Base-by-base conservation (phyloP, 2,329 filamentous ascomycete genomes). In the Cladosporium sp. region DNA sequence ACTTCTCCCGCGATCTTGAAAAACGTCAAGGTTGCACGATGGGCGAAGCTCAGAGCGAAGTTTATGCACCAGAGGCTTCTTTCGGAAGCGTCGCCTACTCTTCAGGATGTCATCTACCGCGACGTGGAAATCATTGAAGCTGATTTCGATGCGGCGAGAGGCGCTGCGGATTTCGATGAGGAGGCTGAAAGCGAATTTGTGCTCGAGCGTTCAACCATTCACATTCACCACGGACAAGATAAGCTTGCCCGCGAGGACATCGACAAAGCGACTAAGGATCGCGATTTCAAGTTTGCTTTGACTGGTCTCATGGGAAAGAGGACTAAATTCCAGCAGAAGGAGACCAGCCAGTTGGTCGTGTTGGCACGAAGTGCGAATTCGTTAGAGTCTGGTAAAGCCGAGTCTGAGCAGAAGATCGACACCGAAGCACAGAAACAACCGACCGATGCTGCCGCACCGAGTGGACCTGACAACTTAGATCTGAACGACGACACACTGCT, bases 401-500 rank as follows among this genome's bases (percentile, higher is more conserved):
- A 19, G 9, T 18, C 18, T 5, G 11, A 22, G n/a, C 8, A 36
- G 22, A 20, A 22, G 13, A 30, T 25, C 20, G 29, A 35, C 9
- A 19, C 27, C 27, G 19, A 18, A 13, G 13, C 19, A 18, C 20
- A 32, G 7, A 22, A 20, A 29, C 35, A 40, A 29, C 22, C 36
- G 12, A 38, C 43, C 4, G 38, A 48, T 5, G 32, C 53, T 15
- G 16, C 40, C n/a, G 49, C 53, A 7, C 49, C 54, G 4, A 55
- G 51, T 8, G 25, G 35, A 12, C 59, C 62, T 7, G 57, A 85
- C 58, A 84, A 85, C 2, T 67, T 97, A 12, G 79, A 86, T 30
- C 72, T 97, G 3, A 94, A 97, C 62, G 88, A 98, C 60, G 93
- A 98, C 64, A 97, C 93, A 0, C 76, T 98, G 0, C 76, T 97